A percentile compares a stretch with the other conserved stretches of the same genome.
These are phyloP conservation scores for Lentinula edodes DNA, from an alignment of 768 basidiomycete species.

Conservation along the genomic window DNA sequence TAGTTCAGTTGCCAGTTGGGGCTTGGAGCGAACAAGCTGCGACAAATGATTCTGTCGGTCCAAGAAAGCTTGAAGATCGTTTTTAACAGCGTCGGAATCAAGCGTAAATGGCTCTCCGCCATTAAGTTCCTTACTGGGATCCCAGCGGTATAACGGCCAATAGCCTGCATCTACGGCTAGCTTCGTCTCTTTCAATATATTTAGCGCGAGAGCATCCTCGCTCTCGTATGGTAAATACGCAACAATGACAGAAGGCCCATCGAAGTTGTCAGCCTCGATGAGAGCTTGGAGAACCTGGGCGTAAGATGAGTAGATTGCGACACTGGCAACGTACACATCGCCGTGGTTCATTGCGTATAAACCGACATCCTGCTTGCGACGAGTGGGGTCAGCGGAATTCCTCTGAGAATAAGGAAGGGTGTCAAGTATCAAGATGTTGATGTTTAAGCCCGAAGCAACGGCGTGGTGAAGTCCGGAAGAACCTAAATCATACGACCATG, in stretches of 20 bases:
- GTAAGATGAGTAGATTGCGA: conserved; percentile 95
- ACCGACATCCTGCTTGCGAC: conserved; percentile 93
- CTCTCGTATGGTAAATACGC: conserved; percentile 88
- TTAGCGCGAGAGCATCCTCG: conserved; percentile 75
- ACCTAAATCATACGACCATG: conserved; percentile 97
- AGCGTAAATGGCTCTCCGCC: conserved; percentile 86
- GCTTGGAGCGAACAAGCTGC: conserved; percentile 79
- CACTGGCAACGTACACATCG: conserved; percentile 91
- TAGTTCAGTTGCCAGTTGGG: conserved; percentile 75
- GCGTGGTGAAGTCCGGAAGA: conserved; percentile 93
- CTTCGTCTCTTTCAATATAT: conserved; percentile 96
- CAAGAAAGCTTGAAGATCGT: conserved; percentile 88
- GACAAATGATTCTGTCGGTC: conserved; percentile 96
- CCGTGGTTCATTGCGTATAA: conserved; percentile 99
- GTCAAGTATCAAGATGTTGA: conserved; percentile 96
- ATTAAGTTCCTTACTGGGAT: conserved; percentile 73
- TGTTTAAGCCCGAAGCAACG: conserved; percentile 83
- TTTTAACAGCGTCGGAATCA: conserved; percentile 91
- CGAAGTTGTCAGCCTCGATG: conserved; percentile 84
- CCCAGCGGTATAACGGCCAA: conserved; percentile 98
- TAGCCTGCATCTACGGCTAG: conserved; percentile 93
- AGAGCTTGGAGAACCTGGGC: conserved; percentile 89
- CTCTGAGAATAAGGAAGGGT: conserved; percentile 84
- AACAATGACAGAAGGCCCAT: conserved; percentile 87
- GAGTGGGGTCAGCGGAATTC: conserved; percentile 58